Base-by-base conservation (phyloP, 192 early-diverging fungal species). In the Umbelopsis vinacea region DNA sequence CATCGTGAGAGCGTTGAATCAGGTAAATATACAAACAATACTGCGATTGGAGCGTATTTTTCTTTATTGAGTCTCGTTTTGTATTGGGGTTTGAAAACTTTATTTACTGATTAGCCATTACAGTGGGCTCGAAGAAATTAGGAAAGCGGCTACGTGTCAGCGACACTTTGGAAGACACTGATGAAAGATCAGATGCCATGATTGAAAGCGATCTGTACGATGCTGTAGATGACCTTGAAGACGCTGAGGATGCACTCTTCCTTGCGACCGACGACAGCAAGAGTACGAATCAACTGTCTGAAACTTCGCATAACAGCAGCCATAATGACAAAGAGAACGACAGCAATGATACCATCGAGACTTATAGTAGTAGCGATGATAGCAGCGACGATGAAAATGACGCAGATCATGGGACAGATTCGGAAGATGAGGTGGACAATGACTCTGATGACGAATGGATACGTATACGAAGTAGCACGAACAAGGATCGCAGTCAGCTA, bases 391-490 rank as follows among this genome's bases (percentile, higher is more conserved):
- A 71, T 21, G 52, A 71, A 19, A 46, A 46, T 21, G 57, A 66
- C 15, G 40, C 63, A 26, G 40, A 48, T 26, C 26, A 70, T 29
- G 43, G 55, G 17, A 29, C 22, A 5, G 66, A 46, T 14, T 47
- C 38, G 6, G 22, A 46, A 19, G 52, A 54, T 19, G 37, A 33
- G 6, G 11, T 33, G 8, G 72, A 68, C 7, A 14, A 68, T 19
- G 67, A 74, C 17, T 52, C 52, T 55, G 52, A 68, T 46, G 40
- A 68, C 21, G 37, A 47, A 37, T 21, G 43, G 29, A 50, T 63
- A 37, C 57, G 71, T 29, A 69, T 50, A 15, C 29, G 45, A 73
- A 67, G 74, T 22, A 63, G 35, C 8, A 46, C 46, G 40, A 73
- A 66, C 23, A 50, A 63, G 57, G 57, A 63, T 26, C 57, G 57